Percentiles rank a stretch among this genome's conserved stretches.
Evolutionary conservation across 139 green algal species (phyloP).

Genomic region (Spirogloea muscicola): DNA sequence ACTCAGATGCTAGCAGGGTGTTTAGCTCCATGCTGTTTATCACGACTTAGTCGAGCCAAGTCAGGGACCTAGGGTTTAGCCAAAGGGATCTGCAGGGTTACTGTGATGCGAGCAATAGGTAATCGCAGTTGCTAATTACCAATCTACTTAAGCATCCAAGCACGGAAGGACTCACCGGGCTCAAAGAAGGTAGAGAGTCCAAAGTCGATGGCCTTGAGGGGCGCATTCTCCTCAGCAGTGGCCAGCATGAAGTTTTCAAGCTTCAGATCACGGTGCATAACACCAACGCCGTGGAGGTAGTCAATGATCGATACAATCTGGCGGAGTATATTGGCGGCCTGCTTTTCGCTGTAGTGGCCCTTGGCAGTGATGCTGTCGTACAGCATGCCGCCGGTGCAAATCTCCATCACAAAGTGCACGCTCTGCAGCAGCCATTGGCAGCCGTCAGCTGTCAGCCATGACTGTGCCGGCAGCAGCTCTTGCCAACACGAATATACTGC

Average conservation of each 20-base stretch:
- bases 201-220: conserved; percentile 7
- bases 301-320: conserved; percentile 86
- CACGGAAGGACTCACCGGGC: neutral
- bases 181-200: conserved; percentile 3
- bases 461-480: conserved; percentile 84
- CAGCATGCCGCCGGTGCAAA: conserved; percentile 74
- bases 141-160: too few species aligned
- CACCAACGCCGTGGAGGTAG: conserved; percentile 86
- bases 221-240: conserved; percentile 9
- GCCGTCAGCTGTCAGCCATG: conserved; percentile 73
- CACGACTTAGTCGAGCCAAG: too few species aligned
- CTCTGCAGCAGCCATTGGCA: conserved; percentile 63
- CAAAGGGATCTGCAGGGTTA: too few species aligned
- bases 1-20: too few species aligned
- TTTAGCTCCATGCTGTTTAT: too few species aligned
- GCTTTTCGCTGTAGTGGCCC: conserved; percentile 81
- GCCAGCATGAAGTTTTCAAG: conserved; percentile 97
- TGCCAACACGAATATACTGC: conserved; percentile 80
- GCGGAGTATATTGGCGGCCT: conserved; percentile 73
- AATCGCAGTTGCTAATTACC: too few species aligned
- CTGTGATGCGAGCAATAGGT: too few species aligned
- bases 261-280: conserved; percentile 83
- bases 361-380: conserved; percentile 88
- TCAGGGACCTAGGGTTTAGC: too few species aligned
- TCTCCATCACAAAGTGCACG: conserved; percentile 37